These are phyloP conservation scores for Aspergillus ochraceus DNA, from an alignment of 2,329 filamentous ascomycete species.

Conservation along the genomic window DNA sequence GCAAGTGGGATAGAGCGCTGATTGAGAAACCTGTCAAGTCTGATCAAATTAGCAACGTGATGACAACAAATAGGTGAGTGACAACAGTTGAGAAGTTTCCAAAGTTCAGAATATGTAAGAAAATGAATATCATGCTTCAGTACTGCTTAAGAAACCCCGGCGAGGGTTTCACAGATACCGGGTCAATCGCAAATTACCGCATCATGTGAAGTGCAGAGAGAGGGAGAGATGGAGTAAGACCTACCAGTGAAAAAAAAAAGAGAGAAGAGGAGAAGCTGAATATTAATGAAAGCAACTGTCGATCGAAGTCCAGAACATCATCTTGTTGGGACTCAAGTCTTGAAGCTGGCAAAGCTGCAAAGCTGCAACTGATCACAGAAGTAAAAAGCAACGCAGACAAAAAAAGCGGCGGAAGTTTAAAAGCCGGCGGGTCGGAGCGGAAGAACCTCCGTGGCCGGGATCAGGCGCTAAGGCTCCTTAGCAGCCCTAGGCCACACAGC, in stretches of 20 bases:
- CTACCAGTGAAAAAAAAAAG: background rate
- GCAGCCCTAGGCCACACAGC: conserved; percentile 39
- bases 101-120: conserved; percentile 98
- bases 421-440: conserved; percentile 22
- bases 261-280: background rate
- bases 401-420: conserved; percentile 29
- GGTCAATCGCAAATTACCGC: conserved; percentile 99
- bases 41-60: conserved; percentile 26
- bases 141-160: conserved; percentile 78
- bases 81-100: conserved; percentile 3
- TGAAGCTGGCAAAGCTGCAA: background rate
- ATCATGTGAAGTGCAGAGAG: conserved; percentile 60
- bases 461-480: conserved; percentile 16
- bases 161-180: conserved; percentile 77
- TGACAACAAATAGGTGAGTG: background rate
- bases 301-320: conserved; percentile 12
- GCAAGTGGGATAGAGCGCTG: background rate
- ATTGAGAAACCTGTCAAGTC: conserved; percentile 14
- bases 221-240: background rate
- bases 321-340: conserved; percentile 20
- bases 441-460: conserved; percentile 16
- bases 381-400: conserved; percentile 4
- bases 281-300: background rate
- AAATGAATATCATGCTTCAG: conserved; percentile 79
- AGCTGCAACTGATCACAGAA: background rate